Evolutionary conservation across 164 flowering plant species (phyloP).

Genomic region (Amborella trichopoda): DNA sequence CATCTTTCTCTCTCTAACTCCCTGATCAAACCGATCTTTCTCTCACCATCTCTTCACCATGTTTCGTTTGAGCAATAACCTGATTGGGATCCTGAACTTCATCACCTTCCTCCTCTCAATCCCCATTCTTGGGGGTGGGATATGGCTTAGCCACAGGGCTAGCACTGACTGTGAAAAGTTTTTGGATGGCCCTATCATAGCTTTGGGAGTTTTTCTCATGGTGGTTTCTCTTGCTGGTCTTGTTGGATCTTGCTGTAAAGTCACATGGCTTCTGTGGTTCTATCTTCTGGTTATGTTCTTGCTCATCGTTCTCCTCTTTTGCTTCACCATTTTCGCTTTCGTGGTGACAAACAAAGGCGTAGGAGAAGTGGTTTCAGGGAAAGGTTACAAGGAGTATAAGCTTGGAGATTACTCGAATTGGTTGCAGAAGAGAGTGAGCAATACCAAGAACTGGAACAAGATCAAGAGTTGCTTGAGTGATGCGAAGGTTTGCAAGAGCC

Average conservation of each 20-base stretch:
- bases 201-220: conserved; percentile 42
- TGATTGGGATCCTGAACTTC: conserved; percentile 51
- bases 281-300: conserved; percentile 64
- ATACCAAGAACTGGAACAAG: conserved; percentile 33
- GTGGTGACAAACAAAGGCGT: conserved; percentile 67
- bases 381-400: conserved; percentile 53
- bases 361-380: conserved; percentile 28
- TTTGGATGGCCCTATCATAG: conserved; percentile 39
- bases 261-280: conserved; percentile 49
- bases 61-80: conserved; percentile 42
- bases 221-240: conserved; percentile 57
- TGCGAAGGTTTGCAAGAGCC: conserved; percentile 29
- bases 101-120: conserved; percentile 46
- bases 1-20: too few species aligned
- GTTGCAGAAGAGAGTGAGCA: conserved; percentile 48
- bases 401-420: conserved; percentile 60
- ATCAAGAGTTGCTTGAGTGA: conserved; percentile 51
- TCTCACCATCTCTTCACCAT: too few species aligned
- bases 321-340: conserved; percentile 59
- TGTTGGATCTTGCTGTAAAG: conserved; percentile 53
- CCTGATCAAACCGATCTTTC: too few species aligned
- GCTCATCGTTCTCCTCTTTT: conserved; percentile 37
- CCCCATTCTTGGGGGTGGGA: conserved; percentile 48
- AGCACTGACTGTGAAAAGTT: conserved; percentile 48
- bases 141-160: conserved; percentile 43